Evolutionary conservation across 2,329 filamentous ascomycete species (phyloP), one percentile per base, ranked within the genome.

Genomic region (Teratosphaeria viscida): DNA sequence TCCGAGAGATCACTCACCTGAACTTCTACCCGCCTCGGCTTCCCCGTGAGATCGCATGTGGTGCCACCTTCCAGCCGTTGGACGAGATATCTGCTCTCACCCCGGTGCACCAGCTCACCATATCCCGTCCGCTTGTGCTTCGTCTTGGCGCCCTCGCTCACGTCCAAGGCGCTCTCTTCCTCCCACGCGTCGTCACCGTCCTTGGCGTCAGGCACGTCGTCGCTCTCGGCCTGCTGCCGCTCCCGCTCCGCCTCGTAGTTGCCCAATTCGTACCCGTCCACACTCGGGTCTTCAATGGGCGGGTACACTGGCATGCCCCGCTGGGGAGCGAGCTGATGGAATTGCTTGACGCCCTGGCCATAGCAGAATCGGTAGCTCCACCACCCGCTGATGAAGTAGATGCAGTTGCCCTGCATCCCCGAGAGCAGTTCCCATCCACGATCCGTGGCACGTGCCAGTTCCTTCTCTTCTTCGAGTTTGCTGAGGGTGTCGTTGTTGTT

Each of bases 351-450:
- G 63, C 92, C 85, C 62, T 86, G 82, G 70, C 89, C 89, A 76
- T 95, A 94, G 79, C 92, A 96, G 74, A 96, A 96, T 67, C 87
- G 88, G 75, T 96, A 96, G 70, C 88, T 94, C 92, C 92, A 96
- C 92, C 92, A 96, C 0, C 92, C 92, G 0, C 85, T 88, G 64
- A 91, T 77, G 72, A 85, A 89, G 77, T 92, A 95, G 63, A 96
- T 82, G 73, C 92, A 96, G 56, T 82, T 82, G 3, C 86, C 88
- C 57, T 92, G 83, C 74, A 96, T 86, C 29, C 86, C 85, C 64
- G 83, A 82, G 56, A 96, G 78, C 26, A 96, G 80, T 68, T 94
- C 88, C 81, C 89, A 88, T 5, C 92, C 92, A 55, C 85, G 85
- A 35, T 84, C 81, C 1, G 87, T 88, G 0, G 91, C 92, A 29